Conservation (phyloP, 352 stramenopile genomes). For the Blastocystis sp. region DNA sequence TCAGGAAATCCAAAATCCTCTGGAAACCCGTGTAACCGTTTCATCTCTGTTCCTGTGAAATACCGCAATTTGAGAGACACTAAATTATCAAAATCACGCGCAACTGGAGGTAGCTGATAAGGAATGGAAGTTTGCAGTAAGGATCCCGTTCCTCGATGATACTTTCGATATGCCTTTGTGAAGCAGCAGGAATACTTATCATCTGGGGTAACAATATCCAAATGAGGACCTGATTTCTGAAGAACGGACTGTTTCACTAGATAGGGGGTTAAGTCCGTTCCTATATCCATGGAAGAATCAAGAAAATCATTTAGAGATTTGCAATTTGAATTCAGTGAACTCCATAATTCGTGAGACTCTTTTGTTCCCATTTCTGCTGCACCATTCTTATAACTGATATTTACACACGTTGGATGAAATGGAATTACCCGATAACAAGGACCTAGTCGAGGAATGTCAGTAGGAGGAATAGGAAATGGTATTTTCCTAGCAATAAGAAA, state of each 20-base stretch:
- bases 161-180: slow-evolving; percentile 65
- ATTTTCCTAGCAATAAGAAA: slow-evolving; percentile 47
- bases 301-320: neutral
- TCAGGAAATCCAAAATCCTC: slow-evolving; percentile 54
- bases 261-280: slow-evolving; percentile 27
- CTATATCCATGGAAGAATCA: neutral
- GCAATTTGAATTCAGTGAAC: slow-evolving; percentile 36
- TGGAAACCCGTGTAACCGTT: slow-evolving; percentile 50
- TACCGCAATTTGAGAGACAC: slow-evolving; percentile 2
- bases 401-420: slow-evolving; percentile 1
- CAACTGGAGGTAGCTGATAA: slow-evolving; percentile 2
- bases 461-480: slow-evolving; percentile 8
- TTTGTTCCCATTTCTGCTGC: slow-evolving; percentile 67
- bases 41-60: slow-evolving; percentile 54
- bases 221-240: slow-evolving; percentile 25
- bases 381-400: slow-evolving; percentile 59
- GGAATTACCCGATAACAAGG: slow-evolving; percentile 33
- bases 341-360: slow-evolving; percentile 66
- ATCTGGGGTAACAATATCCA: slow-evolving; percentile 58
- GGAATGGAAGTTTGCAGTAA: slow-evolving; percentile 29
- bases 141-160: slow-evolving; percentile 52
- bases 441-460: slow-evolving; percentile 27
- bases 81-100: slow-evolving; percentile 30
- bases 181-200: slow-evolving; percentile 59
- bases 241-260: slow-evolving; percentile 1